Base-by-base conservation (phyloP, 331 rosid genomes). In the Rosa hybrid region DNA sequence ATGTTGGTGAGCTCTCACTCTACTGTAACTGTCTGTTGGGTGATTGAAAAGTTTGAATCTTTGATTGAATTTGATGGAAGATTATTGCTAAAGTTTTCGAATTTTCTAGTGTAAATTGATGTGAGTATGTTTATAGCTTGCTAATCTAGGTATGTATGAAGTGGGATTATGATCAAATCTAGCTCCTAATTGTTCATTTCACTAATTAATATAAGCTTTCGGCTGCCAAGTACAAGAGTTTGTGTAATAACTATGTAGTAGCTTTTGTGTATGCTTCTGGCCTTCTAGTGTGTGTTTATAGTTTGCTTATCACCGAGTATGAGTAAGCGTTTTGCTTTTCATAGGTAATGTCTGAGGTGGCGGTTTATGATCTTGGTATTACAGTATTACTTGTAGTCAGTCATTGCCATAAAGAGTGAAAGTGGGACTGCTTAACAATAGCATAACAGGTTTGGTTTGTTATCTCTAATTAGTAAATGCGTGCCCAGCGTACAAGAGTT, bases 1-100 rank as follows among this genome's bases (percentile, higher is more conserved):
- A 73, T 94, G 98, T 94, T 77, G 71, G 79, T 49, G 53, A 13
- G 30, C 56, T 71, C 11, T 49, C 59, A 71, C 69, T 75, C 9
- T 25, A 45, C 12, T 30, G 7, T 2, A 6, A 12, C 1, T 60
- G 5, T 57, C 13, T 72, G 34, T 21, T 72, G 17, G 16, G 41
- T 69, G 56, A 7, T 67, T 59, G 77, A 25, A 38, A 81, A 68
- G 27, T 76, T 59, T 27, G 73, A 71, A 30, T 69, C 38, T 56
- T 54, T 81, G 62, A 42, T 67, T 17, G 46, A 38, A 17, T 67
- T 17, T 63, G 0, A 27, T 12, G 16, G 42, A 63, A 50, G 0
- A 18, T 54, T 8, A 16, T 34, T 34, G 39, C 39, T 62, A 23
- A 60, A 21, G 38, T 12, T 60, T 60, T 23, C 30, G 30, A 10